Conservation (phyloP, 495 filamentous ascomycete genomes). For the Bryoglossum gracile region DNA sequence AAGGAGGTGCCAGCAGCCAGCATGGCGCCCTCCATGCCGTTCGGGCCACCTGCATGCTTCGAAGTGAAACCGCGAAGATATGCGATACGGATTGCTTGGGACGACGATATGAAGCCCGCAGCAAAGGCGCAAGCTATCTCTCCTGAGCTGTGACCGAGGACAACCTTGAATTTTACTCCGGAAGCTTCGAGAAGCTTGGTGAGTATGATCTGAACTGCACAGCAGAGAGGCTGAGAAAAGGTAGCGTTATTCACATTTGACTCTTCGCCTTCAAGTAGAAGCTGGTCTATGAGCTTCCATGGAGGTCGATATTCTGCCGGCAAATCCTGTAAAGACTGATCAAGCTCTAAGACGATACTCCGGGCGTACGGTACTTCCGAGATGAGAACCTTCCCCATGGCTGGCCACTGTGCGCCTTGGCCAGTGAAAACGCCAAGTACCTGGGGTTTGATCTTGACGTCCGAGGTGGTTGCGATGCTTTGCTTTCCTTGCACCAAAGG, state of each 20-base stretch:
- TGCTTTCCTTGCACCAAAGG: neutral
- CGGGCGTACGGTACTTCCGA: slow-evolving; percentile 31
- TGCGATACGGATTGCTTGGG: neutral
- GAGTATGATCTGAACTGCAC: slow-evolving; percentile 39
- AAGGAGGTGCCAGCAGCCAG: slow-evolving; percentile 38
- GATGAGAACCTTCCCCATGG: slow-evolving; percentile 50
- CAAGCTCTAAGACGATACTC: slow-evolving; percentile 35
- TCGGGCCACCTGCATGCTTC: too few species aligned
- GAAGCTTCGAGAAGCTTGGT: slow-evolving; percentile 37
- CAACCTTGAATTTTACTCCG: slow-evolving; percentile 35
- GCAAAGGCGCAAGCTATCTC: slow-evolving; percentile 48
- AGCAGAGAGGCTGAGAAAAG: slow-evolving; percentile 42
- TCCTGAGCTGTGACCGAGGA: slow-evolving; percentile 53
- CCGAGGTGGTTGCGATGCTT: neutral
- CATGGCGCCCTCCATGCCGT: slow-evolving; percentile 38
- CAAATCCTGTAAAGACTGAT: slow-evolving; percentile 32
- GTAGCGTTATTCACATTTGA: slow-evolving; percentile 37
- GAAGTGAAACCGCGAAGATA: neutral
- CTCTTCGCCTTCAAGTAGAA: slow-evolving; percentile 23
- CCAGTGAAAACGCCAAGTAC: slow-evolving; percentile 38
- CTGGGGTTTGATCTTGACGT: neutral
- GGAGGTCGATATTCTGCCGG: slow-evolving; percentile 30
- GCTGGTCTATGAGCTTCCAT: slow-evolving; percentile 41
- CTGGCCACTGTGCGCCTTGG: slow-evolving; percentile 42
- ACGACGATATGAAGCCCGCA: slow-evolving; percentile 30